Percentiles rank a stretch among this genome's conserved stretches.
These are phyloP conservation scores for Pisolithus tinctorius DNA, from an alignment of 768 basidiomycete genomes.

Conservation along the genomic window DNA sequence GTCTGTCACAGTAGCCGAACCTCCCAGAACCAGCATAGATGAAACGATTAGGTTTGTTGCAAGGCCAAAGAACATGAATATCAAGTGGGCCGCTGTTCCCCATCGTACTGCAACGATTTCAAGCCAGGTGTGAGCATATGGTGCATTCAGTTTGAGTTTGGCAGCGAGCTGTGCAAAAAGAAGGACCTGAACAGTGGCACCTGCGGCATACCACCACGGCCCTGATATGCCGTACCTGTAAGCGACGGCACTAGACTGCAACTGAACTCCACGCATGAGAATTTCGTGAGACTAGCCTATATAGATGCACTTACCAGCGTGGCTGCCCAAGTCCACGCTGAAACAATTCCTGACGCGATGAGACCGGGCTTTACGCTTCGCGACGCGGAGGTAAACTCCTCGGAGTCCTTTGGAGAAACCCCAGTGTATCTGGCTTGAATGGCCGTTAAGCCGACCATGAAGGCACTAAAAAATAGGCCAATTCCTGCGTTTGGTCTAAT, in stretches of 20 bases:
- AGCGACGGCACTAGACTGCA: conserved; percentile 78
- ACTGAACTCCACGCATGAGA: conserved; percentile 24
- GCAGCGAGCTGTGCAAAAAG: conserved; percentile 91
- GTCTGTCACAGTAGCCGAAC: conserved; percentile 81
- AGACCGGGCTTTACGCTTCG: conserved; percentile 85
- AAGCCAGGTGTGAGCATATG: conserved; percentile 82
- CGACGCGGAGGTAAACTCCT: conserved; percentile 80
- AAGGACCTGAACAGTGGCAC: conserved; percentile 83
- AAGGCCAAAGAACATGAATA: conserved; percentile 91
- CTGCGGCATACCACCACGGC: conserved; percentile 88
- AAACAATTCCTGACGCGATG: conserved; percentile 89
- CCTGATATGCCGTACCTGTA: conserved; percentile 84
- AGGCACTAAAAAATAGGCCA: conserved; percentile 78
- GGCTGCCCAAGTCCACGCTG: conserved; percentile 89
- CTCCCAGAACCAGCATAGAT: conserved; percentile 73
- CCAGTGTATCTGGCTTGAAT: conserved; percentile 81
- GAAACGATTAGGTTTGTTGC: conserved; percentile 92
- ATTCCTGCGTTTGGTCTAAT: conserved; percentile 46
- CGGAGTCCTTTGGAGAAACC: conserved; percentile 70
- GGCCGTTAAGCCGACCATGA: conserved; percentile 74
- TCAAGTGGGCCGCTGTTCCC: conserved; percentile 71
- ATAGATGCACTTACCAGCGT: conserved; percentile 43
- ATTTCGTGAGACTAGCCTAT: not conserved
- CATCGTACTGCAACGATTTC: conserved; percentile 80
- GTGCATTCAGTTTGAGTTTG: conserved; percentile 88